These are phyloP conservation scores for Nigrograna mackinnonii DNA, from an alignment of 2,329 filamentous ascomycete species.

Conservation along the genomic window DNA sequence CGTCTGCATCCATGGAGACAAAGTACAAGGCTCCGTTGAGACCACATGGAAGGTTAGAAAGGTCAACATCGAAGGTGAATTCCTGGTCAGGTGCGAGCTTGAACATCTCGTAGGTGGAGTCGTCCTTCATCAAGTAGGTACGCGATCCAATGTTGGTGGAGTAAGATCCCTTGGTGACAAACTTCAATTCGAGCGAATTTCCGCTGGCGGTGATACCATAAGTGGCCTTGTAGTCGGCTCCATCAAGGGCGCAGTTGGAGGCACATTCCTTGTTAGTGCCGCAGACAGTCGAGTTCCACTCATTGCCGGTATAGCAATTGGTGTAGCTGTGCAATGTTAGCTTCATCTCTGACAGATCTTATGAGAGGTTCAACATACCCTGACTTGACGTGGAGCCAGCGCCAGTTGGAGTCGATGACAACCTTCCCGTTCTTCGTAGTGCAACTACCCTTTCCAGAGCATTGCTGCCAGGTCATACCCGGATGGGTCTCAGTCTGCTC, in stretches of 20 bases:
- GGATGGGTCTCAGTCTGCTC: slow-evolving; percentile 57
- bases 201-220: slow-evolving; percentile 44
- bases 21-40: slow-evolving; percentile 70
- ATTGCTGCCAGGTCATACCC: slow-evolving; percentile 56
- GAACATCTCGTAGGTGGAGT: slow-evolving; percentile 25
- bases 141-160: slow-evolving; percentile 28
- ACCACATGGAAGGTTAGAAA: slow-evolving; percentile 27
- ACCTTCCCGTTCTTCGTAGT: slow-evolving; percentile 56
- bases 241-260: slow-evolving; percentile 56
- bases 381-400: slow-evolving; percentile 54
- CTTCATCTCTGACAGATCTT: not conserved
- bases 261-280: slow-evolving; percentile 50
- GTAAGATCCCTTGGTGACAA: slow-evolving; percentile 22
- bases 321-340: slow-evolving; percentile 42
- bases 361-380: slow-evolving; percentile 17
- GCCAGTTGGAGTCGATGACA: slow-evolving; percentile 62
- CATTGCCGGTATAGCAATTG: slow-evolving; percentile 54
- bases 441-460: slow-evolving; percentile 56
- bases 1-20: slow-evolving; percentile 63
- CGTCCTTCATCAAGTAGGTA: slow-evolving; percentile 25
- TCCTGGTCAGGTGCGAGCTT: slow-evolving; percentile 21
- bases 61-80: slow-evolving; percentile 31
- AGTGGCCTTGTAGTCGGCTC: slow-evolving; percentile 56
- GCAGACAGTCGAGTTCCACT: slow-evolving; percentile 48
- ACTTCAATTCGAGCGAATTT: slow-evolving; percentile 23